Conservation (phyloP, 495 filamentous ascomycete genomes). For the Hypoxylon lenormandii region DNA sequence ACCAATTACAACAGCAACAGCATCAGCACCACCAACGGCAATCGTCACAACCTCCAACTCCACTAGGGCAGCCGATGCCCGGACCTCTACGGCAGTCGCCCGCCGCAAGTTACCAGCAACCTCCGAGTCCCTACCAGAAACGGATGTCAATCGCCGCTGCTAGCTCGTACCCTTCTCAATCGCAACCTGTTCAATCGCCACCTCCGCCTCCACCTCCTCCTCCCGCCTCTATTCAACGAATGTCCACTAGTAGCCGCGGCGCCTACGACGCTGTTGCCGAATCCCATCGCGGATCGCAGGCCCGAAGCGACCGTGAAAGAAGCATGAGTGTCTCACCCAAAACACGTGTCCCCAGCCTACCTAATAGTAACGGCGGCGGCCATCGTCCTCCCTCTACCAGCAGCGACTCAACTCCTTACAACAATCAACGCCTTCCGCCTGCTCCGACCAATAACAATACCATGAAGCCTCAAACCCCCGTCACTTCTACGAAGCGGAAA, state of each 20-base stretch:
- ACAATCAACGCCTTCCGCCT: conserved; percentile 49
- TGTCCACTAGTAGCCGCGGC: conserved; percentile 58
- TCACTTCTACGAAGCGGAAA: conserved; percentile 66
- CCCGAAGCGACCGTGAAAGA: conserved; percentile 66
- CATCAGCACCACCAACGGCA: conserved; percentile 60
- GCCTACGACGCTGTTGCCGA: conserved; percentile 57
- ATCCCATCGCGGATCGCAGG: conserved; percentile 52
- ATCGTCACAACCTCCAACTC: conserved; percentile 68
- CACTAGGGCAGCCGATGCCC: conserved; percentile 64
- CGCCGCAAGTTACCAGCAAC: conserved; percentile 56
- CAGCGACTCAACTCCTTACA: conserved; percentile 57
- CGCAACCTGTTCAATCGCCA: conserved; percentile 51
- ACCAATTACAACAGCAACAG: conserved; percentile 57
- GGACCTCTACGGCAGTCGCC: conserved; percentile 56
- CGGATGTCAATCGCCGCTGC: conserved; percentile 54
- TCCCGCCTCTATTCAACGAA: conserved; percentile 60
- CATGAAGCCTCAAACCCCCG: conserved; percentile 50
- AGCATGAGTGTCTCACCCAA: conserved; percentile 75
- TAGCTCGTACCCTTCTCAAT: conserved; percentile 47
- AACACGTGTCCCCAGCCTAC: conserved; percentile 67
- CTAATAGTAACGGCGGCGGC: conserved; percentile 58
- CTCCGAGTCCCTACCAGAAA: conserved; percentile 67
- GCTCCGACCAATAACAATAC: conserved; percentile 46
- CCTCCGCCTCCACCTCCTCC: conserved; percentile 53
- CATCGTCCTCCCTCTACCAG: conserved; percentile 54